Evolutionary conservation across 1,284 basidiomycete species (phyloP), one percentile per base, ranked within the genome.

Genomic region (Apiotrichum sp.): DNA sequence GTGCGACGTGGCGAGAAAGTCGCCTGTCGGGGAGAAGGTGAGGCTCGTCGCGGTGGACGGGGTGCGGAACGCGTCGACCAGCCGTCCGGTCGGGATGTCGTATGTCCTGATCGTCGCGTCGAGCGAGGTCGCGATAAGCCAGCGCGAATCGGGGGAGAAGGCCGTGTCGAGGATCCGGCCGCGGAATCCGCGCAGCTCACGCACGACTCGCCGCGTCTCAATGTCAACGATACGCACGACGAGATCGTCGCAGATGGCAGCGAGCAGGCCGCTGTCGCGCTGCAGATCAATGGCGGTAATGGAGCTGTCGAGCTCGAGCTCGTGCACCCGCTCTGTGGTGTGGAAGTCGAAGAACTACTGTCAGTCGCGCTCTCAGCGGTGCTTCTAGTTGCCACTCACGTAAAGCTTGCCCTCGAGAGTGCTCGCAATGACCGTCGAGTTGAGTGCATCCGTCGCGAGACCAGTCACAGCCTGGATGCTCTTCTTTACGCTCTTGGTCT

Each of bases 1-100:
- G 73, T 99, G 96, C 0, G 90, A 81, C 2, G 93, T 96, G 0
- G 96, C 96, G 55, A 99, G 76, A 77, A 99, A 98, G 74, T 98
- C 96, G 57, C 88, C 88, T 0, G 91, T 88, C 0, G 96, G 96
- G 0, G 92, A 97, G 72, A 98, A 96, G 0, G 89, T 82, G 22
- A 99, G 75, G 65, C 87, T 91, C 0, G 91, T 95, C 2, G 93
- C 91, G 16, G 96, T 84, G 61, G 86, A 91, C n/a, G 87, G 78
- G 3, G 91, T 91, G 52, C 84, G 82, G 81, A 98, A 98, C 0
- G 86, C 90, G 69, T 98, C 92, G 52, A 99, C 89, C 39, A 98
- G 80, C 33, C 85, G 81, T 3, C 93, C 91, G 9, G 92, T 92
- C 0, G 96, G 95, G 22, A 99, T 83, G 72, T 99, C 96, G 71